These are phyloP conservation scores for Blastobotrys robertii DNA, from an alignment of 805 yeast genomes.

Conservation along the genomic window DNA sequence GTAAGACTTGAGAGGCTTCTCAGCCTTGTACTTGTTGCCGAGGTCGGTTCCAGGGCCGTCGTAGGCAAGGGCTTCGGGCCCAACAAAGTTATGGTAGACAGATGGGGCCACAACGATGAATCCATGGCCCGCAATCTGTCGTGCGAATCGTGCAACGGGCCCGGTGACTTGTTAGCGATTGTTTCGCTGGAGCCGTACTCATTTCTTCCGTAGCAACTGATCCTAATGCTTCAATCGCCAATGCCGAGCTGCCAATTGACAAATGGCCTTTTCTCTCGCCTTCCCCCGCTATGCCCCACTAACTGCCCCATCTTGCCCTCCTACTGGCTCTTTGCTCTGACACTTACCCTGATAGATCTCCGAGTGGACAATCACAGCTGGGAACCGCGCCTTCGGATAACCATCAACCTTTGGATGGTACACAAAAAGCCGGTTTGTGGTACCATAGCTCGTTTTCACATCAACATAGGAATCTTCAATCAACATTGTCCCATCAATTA, in stretches of 20 bases:
- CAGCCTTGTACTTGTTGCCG: constrained; percentile 58
- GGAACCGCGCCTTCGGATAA: constrained; percentile 71
- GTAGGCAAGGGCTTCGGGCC: constrained; percentile 53
- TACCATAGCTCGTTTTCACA: constrained; percentile 54
- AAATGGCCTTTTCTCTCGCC: background rate
- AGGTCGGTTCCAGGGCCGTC: constrained; percentile 66
- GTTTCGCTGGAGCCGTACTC: too few relatives aligned
- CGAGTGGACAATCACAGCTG: constrained; percentile 69
- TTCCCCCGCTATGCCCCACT: too few relatives aligned
- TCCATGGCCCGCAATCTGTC: constrained; percentile 71
- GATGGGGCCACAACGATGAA: constrained; percentile 73
- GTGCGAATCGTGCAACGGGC: constrained; percentile 70
- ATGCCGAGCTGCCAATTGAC: too few relatives aligned
- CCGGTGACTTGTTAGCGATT: constrained; percentile 39
- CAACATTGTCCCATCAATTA: constrained; percentile 37
- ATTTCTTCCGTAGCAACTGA: background rate
- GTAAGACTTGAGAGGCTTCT: constrained; percentile 59
- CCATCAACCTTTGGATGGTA: constrained; percentile 61
- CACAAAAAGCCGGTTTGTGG: constrained; percentile 55
- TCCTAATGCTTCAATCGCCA: background rate
- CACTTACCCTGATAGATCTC: constrained; percentile 60
- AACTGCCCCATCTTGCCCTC: too few relatives aligned
- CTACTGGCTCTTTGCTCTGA: too few relatives aligned
- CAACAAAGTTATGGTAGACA: constrained; percentile 64
- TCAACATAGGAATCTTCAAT: constrained; percentile 58